Conservation (phyloP, 306 rosid genomes). For the Cajanus cajan region DNA sequence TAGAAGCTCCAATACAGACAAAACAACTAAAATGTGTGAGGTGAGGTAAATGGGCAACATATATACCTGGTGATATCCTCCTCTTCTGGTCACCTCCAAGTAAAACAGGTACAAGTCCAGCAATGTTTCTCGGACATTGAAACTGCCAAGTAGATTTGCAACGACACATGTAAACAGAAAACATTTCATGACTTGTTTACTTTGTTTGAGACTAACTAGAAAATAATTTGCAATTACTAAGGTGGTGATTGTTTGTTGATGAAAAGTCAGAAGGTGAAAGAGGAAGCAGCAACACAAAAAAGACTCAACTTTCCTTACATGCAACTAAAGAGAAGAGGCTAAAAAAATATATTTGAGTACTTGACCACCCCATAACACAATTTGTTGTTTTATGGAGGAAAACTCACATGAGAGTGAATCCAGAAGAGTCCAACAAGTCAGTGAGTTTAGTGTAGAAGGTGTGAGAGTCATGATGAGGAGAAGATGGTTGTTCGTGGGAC, state of each 20-base stretch:
- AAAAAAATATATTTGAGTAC: neutral
- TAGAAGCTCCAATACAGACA: neutral
- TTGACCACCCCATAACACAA: neutral
- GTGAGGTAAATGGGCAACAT: neutral
- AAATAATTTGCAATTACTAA: neutral
- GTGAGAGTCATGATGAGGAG: neutral
- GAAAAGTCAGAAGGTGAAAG: neutral
- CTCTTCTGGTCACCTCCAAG: constrained; percentile 50
- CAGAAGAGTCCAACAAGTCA: constrained; percentile 31
- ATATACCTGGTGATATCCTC: constrained; percentile 50
- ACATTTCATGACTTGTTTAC: neutral
- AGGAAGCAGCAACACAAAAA: neutral
- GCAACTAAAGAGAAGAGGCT: neutral
- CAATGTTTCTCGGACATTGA: constrained; percentile 36
- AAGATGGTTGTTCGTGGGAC: neutral
- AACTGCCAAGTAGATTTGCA: constrained; percentile 20
- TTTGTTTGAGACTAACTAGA: neutral
- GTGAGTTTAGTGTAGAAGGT: constrained; percentile 37
- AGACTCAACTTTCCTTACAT: neutral
- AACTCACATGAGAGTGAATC: constrained; percentile 38
- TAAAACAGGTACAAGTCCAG: constrained; percentile 46
- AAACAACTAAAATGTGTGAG: neutral
- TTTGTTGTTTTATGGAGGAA: neutral
- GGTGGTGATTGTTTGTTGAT: neutral
- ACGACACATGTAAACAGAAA: neutral